phyloP scores from a whole-genome alignment of 345 rosid genomes.

The Euphorbia pulcherrima region DNA sequence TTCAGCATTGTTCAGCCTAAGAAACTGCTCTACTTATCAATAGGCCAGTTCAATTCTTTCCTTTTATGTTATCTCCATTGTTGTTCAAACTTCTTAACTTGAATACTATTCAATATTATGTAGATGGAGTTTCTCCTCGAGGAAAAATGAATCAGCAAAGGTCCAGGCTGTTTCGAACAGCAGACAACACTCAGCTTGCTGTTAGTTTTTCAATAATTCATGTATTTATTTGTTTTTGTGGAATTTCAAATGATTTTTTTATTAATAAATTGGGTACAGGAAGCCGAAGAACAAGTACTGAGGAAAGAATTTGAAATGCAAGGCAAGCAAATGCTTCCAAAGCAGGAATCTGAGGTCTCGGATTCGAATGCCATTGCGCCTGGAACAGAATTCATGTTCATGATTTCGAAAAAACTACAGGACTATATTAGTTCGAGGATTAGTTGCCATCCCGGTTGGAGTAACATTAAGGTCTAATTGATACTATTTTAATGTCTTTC shows the following conservation, averaged over 20 bases:
- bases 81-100: too few relatives aligned
- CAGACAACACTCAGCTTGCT: constrained; percentile 82
- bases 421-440: constrained; percentile 75
- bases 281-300: constrained; percentile 78
- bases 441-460: constrained; percentile 96
- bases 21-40: too few relatives aligned
- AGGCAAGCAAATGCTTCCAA: constrained; percentile 82
- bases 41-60: too few relatives aligned
- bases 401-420: constrained; percentile 75
- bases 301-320: constrained; percentile 77
- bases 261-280: constrained; percentile 38
- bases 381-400: constrained; percentile 87
- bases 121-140: constrained; percentile 97
- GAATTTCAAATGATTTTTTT: too few relatives aligned
- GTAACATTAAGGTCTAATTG: constrained; percentile 54
- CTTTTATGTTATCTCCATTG: too few relatives aligned
- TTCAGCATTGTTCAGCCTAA: too few relatives aligned
- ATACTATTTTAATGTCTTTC: too few relatives aligned
- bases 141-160: constrained; percentile 98
- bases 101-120: too few relatives aligned
- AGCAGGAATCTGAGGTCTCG: constrained; percentile 52
- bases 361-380: constrained; percentile 96
- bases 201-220: constrained; percentile 37
- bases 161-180: constrained; percentile 88
- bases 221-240: too few relatives aligned